Base-by-base conservation (phyloP, 306 rosid species). In the Myrica gale region DNA sequence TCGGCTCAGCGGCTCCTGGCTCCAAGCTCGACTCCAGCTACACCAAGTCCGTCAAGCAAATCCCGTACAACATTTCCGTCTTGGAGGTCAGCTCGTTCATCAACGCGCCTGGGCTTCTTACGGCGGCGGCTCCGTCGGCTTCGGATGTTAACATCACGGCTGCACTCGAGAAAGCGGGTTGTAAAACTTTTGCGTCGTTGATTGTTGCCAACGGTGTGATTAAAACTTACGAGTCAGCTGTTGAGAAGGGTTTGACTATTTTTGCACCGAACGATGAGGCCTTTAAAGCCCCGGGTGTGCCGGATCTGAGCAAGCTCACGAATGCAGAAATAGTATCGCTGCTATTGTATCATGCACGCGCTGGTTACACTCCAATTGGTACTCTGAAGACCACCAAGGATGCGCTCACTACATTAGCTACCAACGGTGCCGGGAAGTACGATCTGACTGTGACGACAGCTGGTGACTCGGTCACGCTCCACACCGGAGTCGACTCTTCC, bases 231-330 rank as follows among this genome's bases (percentile, higher is more conserved):
- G 79, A 83, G 73, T 73, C 92, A 9, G 67, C 93, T 3, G 78
- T 74, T 4, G 93, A 82, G 0, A 92, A 92, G 8, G 97, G 97
- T 1, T 75, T 95, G 78, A 95, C 99, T 9, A 63, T 95, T 11
- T 95, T 95, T 42, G 99, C 97, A 0, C 99, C 97, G 20, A 62
- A 72, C 8, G 99, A 95, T 69, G 99, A 92, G 76, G 99, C 97
- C 0, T 95, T 95, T 12, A 95, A 95, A 78, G 93, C 96, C 0
- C 43, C 41, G 0, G 93, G 91, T 6, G 89, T 89, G 0, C 99
- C 99, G 11, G 92, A 95, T 90, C 85, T 95, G 79, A 77, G 17
- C 74, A 95, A 92, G 76, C 97, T 95, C 72, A 85, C 93, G n/a
- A 92, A 85, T 19, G 97, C 93, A 17, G 97, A 95, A 45, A 48